Conservation (phyloP, 257 asterid species). For the Lithospermum erythrorhizon region DNA sequence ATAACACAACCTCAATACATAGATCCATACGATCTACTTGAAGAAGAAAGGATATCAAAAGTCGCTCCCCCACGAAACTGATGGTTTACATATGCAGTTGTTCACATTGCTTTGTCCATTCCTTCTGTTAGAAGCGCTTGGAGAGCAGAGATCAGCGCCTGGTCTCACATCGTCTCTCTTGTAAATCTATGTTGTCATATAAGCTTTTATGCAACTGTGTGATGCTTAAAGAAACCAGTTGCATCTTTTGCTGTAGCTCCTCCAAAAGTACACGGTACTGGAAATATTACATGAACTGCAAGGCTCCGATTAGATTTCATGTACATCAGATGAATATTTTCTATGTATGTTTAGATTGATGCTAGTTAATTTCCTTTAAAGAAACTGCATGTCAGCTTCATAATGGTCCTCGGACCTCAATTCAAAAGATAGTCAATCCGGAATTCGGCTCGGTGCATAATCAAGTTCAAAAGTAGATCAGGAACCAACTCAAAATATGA, state of each 20-base stretch:
- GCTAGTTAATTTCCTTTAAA: too few relatives aligned
- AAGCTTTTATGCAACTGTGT: neutral
- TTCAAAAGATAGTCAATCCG: too few relatives aligned
- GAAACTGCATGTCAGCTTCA: too few relatives aligned
- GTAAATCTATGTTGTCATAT: neutral
- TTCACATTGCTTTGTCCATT: too few relatives aligned
- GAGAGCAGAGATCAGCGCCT: neutral
- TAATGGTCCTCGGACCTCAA: too few relatives aligned
- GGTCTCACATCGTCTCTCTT: neutral
- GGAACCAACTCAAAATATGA: too few relatives aligned
- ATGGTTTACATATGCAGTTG: slow-evolving; percentile 10
- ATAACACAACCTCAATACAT: slow-evolving; percentile 40
- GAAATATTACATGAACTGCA: neutral
- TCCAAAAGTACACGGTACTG: slow-evolving; percentile 13
- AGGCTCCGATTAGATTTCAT: too few relatives aligned
- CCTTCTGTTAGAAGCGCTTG: neutral
- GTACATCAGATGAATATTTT: too few relatives aligned
- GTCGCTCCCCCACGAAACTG: slow-evolving; percentile 56
- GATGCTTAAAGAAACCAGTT: slow-evolving; percentile 23
- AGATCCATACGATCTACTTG: slow-evolving; percentile 75
- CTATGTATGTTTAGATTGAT: too few relatives aligned
- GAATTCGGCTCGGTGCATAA: too few relatives aligned
- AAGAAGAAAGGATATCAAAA: slow-evolving; percentile 60
- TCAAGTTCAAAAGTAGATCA: too few relatives aligned
- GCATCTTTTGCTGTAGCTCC: slow-evolving; percentile 13